Evolutionary conservation across 306 rosid species (phyloP), one percentile per base, ranked within the genome.

Genomic region (Castanopsis chinensis): DNA sequence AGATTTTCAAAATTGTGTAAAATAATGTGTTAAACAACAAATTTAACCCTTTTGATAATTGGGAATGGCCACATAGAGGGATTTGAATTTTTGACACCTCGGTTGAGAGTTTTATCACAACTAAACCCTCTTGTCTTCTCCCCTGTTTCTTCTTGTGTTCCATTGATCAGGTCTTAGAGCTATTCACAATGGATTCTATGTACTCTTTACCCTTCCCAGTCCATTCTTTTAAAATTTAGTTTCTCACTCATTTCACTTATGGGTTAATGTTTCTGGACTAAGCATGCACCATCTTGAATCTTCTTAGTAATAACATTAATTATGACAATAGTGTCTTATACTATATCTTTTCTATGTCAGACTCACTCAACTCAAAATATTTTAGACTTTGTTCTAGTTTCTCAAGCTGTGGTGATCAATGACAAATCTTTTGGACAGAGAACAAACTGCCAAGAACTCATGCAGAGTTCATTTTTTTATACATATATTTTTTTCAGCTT

Each of bases 401-500:
- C 64, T 32, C 43, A 23, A 75, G 79, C 14, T 27, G 59, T 33
- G 73, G 37, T 54, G 58, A 65, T 21, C 35, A 69, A 61, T 60
- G 72, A 71, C 72, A 60, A 68, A 79, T 74, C 69, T 70, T 51
- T 72, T 52, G 60, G 18, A 76, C 80, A 21, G 83, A 33, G 76
- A 76, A 79, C 45, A 76, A 57, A 43, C 43, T 64, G 79, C 72
- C 86, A 76, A 76, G 74, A 69, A 41, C 45, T 41, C 45, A 7
- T 7, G 11, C 45, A 41, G 45, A 41, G 45, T 41, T 41, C 2
- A 41, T 41, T 41, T 41, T 41, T 41, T 41, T 8, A 2, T 10
- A 20, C 25, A 45, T 59, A 17, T 74, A 23, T 80, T 53, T 8
- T 72, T 75, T 75, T 18, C 54, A 32, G 43, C 72, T 7, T 73